Conservation (phyloP, 164 flowering plant species). For the Dillenia turbinata region DNA sequence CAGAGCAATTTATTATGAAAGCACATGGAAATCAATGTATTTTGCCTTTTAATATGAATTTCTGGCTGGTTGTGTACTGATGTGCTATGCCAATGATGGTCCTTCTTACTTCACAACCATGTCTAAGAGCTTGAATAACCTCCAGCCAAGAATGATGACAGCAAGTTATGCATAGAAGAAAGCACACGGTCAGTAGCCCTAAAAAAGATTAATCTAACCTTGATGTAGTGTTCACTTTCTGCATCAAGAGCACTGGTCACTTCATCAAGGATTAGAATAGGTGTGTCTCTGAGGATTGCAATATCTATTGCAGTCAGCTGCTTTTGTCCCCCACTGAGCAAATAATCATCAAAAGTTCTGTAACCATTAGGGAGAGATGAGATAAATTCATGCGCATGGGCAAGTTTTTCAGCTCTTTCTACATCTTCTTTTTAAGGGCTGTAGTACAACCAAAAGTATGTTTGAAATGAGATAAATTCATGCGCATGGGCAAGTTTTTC, state of each 20-base stretch:
- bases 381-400: conserved; percentile 88
- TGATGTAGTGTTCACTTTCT: conserved; percentile 86
- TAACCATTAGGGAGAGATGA: conserved; percentile 77
- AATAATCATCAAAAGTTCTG: conserved; percentile 79
- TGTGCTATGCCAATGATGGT: conserved; percentile 86
- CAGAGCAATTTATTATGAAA: too few species aligned
- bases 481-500: too few species aligned
- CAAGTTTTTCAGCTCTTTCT: conserved; percentile 87
- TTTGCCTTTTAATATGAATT: too few species aligned
- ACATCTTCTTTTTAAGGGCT: conserved; percentile 61
- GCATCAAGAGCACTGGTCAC: conserved; percentile 96
- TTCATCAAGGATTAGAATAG: conserved; percentile 89
- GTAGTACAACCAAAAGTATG: too few species aligned
- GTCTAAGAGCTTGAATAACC: too few species aligned
- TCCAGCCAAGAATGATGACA: conserved; percentile 41
- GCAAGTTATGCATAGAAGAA: neutral
- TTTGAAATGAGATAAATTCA: too few species aligned
- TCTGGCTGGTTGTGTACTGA: conserved; percentile 25
- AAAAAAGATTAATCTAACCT: conserved; percentile 33
- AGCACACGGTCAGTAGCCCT: neutral
- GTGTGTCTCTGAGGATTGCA: conserved; percentile 82
- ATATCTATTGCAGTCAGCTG: conserved; percentile 93
- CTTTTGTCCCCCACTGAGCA: conserved; percentile 94
- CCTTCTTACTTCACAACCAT: conserved; percentile 47
- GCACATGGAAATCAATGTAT: too few species aligned